These are phyloP conservation scores for Piromyces finnis DNA, from an alignment of 192 early-diverging fungal genomes.

Conservation along the genomic window DNA sequence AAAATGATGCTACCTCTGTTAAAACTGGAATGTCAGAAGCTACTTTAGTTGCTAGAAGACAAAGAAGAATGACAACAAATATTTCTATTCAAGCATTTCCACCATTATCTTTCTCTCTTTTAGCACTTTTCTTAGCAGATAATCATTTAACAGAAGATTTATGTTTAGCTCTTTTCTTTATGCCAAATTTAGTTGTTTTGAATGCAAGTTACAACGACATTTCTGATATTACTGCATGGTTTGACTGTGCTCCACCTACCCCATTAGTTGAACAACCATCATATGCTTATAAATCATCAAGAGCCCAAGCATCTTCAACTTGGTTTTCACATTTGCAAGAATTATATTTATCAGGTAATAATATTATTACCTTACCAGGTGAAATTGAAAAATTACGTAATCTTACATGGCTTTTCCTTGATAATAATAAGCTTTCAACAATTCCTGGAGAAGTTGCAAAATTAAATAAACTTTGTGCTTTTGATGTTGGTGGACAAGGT, in stretches of 20 bases:
- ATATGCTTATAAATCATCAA: conserved; percentile 5
- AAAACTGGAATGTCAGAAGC: conserved; percentile 21
- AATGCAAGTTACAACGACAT: conserved; percentile 72
- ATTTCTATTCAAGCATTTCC: conserved; percentile 9
- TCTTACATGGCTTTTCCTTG: conserved; percentile 60
- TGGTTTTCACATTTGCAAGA: conserved; percentile 45
- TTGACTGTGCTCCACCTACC: conserved; percentile 3
- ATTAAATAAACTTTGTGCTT: conserved; percentile 49
- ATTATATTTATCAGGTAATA: conserved; percentile 69
- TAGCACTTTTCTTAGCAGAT: conserved; percentile 54
- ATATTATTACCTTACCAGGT: conserved; percentile 65
- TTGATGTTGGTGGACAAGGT: conserved; percentile 74
- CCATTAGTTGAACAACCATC: background rate
- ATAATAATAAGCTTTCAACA: conserved; percentile 77
- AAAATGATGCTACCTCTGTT: conserved; percentile 14
- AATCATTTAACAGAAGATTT: conserved; percentile 69
- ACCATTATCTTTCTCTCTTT: conserved; percentile 34
- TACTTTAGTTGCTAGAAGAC: conserved; percentile 17
- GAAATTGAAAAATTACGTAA: conserved; percentile 55
- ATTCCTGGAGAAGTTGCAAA: conserved; percentile 84
- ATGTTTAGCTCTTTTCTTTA: conserved; percentile 48
- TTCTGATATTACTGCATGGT: conserved; percentile 59
- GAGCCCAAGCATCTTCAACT: conserved; percentile 12
- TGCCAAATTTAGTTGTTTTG: conserved; percentile 55
- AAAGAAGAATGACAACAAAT: background rate